A percentile compares a stretch with the other conserved stretches of the same genome.
Evolutionary conservation across 2,329 filamentous ascomycete genomes (phyloP).

Genomic region (Sarocladium kiliense): DNA sequence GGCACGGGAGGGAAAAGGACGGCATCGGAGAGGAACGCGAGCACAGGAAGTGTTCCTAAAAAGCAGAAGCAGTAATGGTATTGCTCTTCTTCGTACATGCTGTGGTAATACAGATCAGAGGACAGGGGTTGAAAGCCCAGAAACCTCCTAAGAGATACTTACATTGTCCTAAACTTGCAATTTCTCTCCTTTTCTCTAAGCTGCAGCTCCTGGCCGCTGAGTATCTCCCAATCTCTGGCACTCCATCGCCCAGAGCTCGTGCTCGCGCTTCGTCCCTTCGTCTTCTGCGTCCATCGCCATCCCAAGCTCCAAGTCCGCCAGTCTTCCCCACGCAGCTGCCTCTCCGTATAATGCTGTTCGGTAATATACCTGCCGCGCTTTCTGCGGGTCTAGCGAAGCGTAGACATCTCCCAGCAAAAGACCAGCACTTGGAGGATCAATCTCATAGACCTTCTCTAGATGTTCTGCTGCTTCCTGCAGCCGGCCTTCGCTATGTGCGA

Average conservation of each 20-base stretch:
- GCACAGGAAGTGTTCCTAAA: conserved; percentile 1
- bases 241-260: conserved; percentile 3
- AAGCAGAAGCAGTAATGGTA: conserved; percentile 8
- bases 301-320: neutral
- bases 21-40: conserved; percentile 1
- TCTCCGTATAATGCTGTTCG: neutral
- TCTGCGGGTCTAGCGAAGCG: neutral
- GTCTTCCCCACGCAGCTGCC: neutral
- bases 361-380: neutral
- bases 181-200: neutral
- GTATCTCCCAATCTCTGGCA: neutral
- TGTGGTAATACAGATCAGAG: neutral
- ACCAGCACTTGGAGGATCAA: neutral
- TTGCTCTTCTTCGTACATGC: neutral
- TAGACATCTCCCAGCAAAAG: neutral
- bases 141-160: too few relatives aligned
- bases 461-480: neutral
- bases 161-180: too few relatives aligned
- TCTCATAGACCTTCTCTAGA: neutral
- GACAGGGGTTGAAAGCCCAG: too few relatives aligned
- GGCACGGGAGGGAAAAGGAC: conserved; percentile 7
- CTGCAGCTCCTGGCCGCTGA: neutral
- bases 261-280: neutral
- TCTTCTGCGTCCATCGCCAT: neutral
- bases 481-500: neutral